A percentile compares a stretch with the other conserved stretches of the same genome.
Evolutionary conservation across 1,139 yeast species (phyloP).

Genomic region (Pichia sp.): DNA sequence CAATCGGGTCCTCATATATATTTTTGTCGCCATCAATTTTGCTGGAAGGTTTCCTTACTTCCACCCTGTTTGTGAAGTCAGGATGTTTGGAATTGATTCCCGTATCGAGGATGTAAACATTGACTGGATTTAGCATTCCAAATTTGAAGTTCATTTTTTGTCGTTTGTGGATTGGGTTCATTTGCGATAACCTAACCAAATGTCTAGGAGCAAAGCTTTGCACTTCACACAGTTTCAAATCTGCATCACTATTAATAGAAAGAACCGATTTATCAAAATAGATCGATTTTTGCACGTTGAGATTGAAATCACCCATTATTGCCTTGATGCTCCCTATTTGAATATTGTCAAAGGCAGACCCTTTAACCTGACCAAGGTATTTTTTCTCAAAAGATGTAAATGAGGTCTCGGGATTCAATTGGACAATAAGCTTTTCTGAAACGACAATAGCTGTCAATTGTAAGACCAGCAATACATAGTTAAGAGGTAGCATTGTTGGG

Average conservation of each 20-base stretch:
- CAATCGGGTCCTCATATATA: constrained; percentile 39
- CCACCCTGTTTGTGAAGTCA: constrained; percentile 46
- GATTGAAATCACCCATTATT: constrained; percentile 21
- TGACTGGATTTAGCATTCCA: constrained; percentile 49
- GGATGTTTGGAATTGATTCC: constrained; percentile 44
- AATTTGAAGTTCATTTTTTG: constrained; percentile 33
- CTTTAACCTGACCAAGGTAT: not conserved
- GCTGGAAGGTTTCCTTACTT: constrained; percentile 35
- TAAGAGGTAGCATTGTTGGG: not conserved
- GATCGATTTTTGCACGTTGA: constrained; percentile 21
- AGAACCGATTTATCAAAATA: constrained; percentile 23
- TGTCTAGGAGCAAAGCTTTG: constrained; percentile 29
- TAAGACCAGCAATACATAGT: not conserved
- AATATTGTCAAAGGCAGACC: not conserved
- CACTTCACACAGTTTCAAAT: constrained; percentile 18
- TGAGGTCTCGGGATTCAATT: not conserved
- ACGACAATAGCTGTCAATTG: not conserved
- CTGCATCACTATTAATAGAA: constrained; percentile 17
- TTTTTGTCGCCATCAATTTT: not conserved
- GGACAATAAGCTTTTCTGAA: not conserved
- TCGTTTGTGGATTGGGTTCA: constrained; percentile 21
- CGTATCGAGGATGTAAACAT: constrained; percentile 73
- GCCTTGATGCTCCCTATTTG: constrained; percentile 28
- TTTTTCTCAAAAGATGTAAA: not conserved
- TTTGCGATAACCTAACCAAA: constrained; percentile 26